phyloP scores from a whole-genome alignment of 1,139 yeast genomes.

The Chernovozyma sophiae-reginae region DNA sequence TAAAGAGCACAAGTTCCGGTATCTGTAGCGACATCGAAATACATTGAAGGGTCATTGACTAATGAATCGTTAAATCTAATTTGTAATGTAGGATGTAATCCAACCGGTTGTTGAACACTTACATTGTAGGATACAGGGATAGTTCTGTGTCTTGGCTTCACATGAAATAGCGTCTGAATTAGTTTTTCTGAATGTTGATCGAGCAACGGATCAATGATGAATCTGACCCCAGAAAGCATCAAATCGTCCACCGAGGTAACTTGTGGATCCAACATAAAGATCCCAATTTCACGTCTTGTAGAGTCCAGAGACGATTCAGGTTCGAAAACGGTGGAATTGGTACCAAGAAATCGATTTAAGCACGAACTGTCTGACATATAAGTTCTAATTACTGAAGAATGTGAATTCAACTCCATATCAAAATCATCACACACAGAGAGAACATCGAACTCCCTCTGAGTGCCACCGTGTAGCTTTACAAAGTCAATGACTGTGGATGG shows the following conservation, averaged over 20 bases:
- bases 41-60: background rate
- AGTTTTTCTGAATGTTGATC: slow-evolving; percentile 14
- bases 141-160: slow-evolving; percentile 38
- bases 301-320: background rate
- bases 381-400: background rate
- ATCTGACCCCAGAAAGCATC: slow-evolving; percentile 33
- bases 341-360: background rate
- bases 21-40: slow-evolving; percentile 18
- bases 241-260: slow-evolving; percentile 29
- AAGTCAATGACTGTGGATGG: background rate
- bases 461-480: background rate
- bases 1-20: slow-evolving; percentile 28
- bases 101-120: slow-evolving; percentile 22
- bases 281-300: slow-evolving; percentile 26
- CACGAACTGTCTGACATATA: background rate
- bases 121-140: slow-evolving; percentile 5
- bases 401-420: background rate
- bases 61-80: slow-evolving; percentile 12
- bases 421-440: background rate
- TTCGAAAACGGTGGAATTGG: background rate
- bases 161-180: slow-evolving; percentile 39
- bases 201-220: slow-evolving; percentile 17
- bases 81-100: slow-evolving; percentile 33
- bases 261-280: slow-evolving; percentile 27
- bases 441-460: background rate